Base-by-base conservation (phyloP, 1,139 yeast genomes). In the Hansenula anomala region DNA sequence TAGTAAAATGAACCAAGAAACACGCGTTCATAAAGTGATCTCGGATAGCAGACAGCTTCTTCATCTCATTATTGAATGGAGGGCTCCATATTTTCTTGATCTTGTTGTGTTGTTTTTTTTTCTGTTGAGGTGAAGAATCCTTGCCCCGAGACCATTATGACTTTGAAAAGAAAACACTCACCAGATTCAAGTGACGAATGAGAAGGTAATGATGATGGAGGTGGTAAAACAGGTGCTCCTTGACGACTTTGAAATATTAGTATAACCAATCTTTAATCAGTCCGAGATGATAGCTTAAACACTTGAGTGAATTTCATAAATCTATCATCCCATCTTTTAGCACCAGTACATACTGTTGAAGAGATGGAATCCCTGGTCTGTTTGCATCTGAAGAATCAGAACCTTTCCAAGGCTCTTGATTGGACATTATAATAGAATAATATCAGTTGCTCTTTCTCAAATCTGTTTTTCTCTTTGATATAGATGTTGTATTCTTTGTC, bases 171-270 rank as follows among this genome's bases (percentile, higher is more conserved):
- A 23, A 4, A 6, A 23, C 19, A 46, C 56, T 25, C 44, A 51
- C 56, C 51, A 23, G 52, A 41, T 34, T 51, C 55, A 38, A 47
- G 41, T 12, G 47, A 34, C 17, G 48, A 35, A 37, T 44, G 53
- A n/a, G 48, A 41, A 16, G 52, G 51, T 15, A 49, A 43, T 6
- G 49, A 41, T 18, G 51, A 47, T 11, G 61, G 61, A 18, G 60
- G 58, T n/a, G 60, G 60, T 13, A 58, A 42, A 17, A 58, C 59
- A 11, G 61, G 63, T 12, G 60, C 53, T 13, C 55, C 58, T 47
- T 57, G 61, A 37, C 55, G 60, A 33, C 60, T 57, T 22, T 12
- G 18, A 30, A n/a, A 15, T 14, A 50, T 46, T 47, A 45, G 48
- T 45, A 43, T 24, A n/a, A n/a, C n/a, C 27, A 5, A 10, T 20